Evolutionary conservation across 164 flowering plant genomes (phyloP).

Genomic region (Aristolochia californica): DNA sequence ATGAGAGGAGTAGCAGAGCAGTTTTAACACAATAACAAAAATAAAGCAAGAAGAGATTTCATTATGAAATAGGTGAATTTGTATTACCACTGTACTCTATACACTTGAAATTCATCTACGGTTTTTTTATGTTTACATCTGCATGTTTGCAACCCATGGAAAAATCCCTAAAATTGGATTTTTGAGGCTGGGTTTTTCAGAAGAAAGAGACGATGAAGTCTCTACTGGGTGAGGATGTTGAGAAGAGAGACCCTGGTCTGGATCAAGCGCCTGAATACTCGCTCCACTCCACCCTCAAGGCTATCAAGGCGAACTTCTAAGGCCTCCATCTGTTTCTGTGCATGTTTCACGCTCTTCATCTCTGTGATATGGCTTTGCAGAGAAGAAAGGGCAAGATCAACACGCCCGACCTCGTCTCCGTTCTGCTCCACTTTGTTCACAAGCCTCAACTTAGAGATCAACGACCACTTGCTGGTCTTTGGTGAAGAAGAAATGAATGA

Average conservation of each 20-base stretch:
- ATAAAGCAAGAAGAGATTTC: too few relatives aligned
- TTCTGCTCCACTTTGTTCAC: slow-evolving; percentile 8
- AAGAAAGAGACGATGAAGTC: too few relatives aligned
- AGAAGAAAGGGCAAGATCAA: slow-evolving; percentile 17
- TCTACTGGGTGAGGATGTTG: slow-evolving; percentile 10
- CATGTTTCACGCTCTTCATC: slow-evolving; percentile 12
- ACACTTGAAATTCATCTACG: too few relatives aligned
- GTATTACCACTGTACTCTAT: too few relatives aligned
- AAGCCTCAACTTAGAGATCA: slow-evolving; percentile 16
- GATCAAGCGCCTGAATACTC: slow-evolving; percentile 41
- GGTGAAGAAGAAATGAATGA: slow-evolving; percentile 24
- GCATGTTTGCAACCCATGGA: too few relatives aligned
- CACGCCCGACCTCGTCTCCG: slow-evolving; percentile 30
- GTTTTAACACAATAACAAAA: too few relatives aligned
- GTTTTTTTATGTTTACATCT: too few relatives aligned
- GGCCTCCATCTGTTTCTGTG: slow-evolving; percentile 34
- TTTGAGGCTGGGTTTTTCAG: too few relatives aligned
- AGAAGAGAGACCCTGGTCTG: slow-evolving; percentile 49
- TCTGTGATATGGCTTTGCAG: slow-evolving; percentile 6
- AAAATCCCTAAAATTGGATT: too few relatives aligned
- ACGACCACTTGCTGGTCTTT: slow-evolving; percentile 18
- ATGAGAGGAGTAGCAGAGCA: too few relatives aligned
- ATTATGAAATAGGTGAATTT: too few relatives aligned
- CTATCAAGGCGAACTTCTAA: slow-evolving; percentile 34
- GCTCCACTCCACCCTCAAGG: slow-evolving; percentile 39